Percentiles rank a stretch among this genome's conserved stretches.
phyloP scores from a whole-genome alignment of 106 monocot species.

The Apostasia ramifera region DNA sequence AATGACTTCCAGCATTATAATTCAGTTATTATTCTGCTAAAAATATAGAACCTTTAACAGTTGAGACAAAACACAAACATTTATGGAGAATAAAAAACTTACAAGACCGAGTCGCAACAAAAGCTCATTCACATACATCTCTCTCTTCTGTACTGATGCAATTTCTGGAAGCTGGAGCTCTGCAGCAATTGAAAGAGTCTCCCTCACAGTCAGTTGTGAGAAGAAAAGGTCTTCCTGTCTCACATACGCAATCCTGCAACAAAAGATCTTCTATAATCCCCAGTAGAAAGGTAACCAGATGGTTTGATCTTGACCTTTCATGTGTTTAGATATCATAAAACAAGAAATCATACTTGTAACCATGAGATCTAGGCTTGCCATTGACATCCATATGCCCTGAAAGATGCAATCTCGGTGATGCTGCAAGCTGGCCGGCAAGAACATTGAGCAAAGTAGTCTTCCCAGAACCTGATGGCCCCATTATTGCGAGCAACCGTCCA shows the following conservation, averaged over 20 bases:
- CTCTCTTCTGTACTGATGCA: slow-evolving; percentile 50
- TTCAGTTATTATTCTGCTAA: no score
- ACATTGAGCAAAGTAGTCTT: slow-evolving; percentile 97
- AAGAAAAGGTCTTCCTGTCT: slow-evolving; percentile 97
- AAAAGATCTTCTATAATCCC: slow-evolving; percentile 4
- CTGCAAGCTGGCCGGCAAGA: slow-evolving; percentile 84
- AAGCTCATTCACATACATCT: slow-evolving; percentile 58
- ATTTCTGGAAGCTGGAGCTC: slow-evolving; percentile 70
- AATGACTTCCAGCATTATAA: no score
- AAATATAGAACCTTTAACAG: no score
- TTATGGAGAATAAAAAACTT: slow-evolving; percentile 12
- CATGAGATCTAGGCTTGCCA: slow-evolving; percentile 30
- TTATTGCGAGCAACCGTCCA: slow-evolving; percentile 82
- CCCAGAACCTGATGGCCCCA: slow-evolving; percentile 98
- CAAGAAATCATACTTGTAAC: slow-evolving; percentile 48
- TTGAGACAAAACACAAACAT: no score
- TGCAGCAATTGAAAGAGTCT: slow-evolving; percentile 82
- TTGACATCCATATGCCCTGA: slow-evolving; percentile 63
- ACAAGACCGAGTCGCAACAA: slow-evolving; percentile 86
- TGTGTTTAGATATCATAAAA: background rate
- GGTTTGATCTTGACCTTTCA: no score
- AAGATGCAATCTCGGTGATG: slow-evolving; percentile 57
- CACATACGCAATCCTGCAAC: slow-evolving; percentile 76
- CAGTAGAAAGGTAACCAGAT: slow-evolving; percentile 1
- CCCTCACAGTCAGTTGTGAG: slow-evolving; percentile 85